Evolutionary conservation across 176 grass and related monocot species (phyloP).

Genomic region (Carex littledalei): DNA sequence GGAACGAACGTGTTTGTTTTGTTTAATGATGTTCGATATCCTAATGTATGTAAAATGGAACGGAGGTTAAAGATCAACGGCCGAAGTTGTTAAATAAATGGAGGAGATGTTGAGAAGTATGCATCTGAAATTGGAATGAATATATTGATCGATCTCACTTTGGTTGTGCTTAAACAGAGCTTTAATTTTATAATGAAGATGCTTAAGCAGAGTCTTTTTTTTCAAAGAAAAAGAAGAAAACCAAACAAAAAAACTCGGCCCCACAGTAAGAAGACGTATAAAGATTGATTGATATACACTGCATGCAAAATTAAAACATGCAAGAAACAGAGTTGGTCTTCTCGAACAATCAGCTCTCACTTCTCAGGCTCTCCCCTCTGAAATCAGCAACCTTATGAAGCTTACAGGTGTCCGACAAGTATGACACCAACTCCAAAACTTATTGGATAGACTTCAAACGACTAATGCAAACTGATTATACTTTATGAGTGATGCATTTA

Average conservation of each 20-base stretch:
- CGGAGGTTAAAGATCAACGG: background rate
- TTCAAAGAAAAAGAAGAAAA: background rate
- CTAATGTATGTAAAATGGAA: slow-evolving; percentile 18
- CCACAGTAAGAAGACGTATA: background rate
- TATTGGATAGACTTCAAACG: too few relatives aligned
- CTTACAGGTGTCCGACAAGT: too few relatives aligned
- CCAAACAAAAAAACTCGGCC: background rate
- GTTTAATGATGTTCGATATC: background rate
- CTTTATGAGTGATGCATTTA: too few relatives aligned
- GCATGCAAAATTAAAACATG: background rate
- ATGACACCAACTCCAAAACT: too few relatives aligned
- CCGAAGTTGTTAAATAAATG: slow-evolving; percentile 1
- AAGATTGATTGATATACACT: background rate
- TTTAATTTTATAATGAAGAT: background rate
- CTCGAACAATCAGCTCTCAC: too few relatives aligned
- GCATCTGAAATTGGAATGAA: background rate
- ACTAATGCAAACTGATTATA: too few relatives aligned
- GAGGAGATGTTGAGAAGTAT: background rate
- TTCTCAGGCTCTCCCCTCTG: too few relatives aligned
- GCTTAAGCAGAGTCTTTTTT: background rate
- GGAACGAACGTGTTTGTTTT: slow-evolving; percentile 21
- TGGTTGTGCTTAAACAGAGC: background rate
- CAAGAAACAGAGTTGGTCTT: background rate
- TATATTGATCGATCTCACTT: background rate
- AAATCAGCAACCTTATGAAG: too few relatives aligned